Percentiles rank a stretch among this genome's conserved stretches.
phyloP scores from a whole-genome alignment of 306 rosid genomes.

The Inga laurina region DNA sequence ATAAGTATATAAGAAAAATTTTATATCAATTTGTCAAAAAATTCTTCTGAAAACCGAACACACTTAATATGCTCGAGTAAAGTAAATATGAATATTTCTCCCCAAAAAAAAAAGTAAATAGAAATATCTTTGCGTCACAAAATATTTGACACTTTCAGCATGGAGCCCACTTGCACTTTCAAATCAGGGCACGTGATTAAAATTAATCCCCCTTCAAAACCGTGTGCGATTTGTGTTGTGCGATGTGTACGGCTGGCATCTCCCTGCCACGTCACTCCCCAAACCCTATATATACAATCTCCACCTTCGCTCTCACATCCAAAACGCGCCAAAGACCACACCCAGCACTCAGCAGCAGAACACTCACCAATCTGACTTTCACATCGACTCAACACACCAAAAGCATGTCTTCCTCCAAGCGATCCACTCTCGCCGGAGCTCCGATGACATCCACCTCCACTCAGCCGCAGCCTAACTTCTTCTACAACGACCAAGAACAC shows the following conservation, averaged over 20 bases:
- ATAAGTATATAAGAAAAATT: no score
- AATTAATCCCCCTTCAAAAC: slow-evolving; percentile 12
- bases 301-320: background rate
- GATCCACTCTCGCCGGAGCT: background rate
- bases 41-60: no score
- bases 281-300: slow-evolving; percentile 26
- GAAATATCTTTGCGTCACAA: no score
- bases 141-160: no score
- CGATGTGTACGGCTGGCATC: slow-evolving; percentile 37
- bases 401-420: slow-evolving; percentile 42
- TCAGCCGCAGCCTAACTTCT: background rate
- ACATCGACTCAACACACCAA: background rate
- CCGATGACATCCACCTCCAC: background rate
- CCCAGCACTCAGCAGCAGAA: background rate
- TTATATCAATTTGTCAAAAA: no score
- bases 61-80: no score
- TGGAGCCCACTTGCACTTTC: background rate
- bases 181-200: background rate
- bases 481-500: slow-evolving; percentile 64
- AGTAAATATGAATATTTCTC: no score
- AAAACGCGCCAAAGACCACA: slow-evolving; percentile 1
- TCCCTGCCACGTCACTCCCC: slow-evolving; percentile 42
- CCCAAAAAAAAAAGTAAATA: no score
- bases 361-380: background rate
- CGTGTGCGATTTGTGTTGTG: slow-evolving; percentile 56